These are phyloP conservation scores for Vigna mungo DNA, from an alignment of 306 rosid species.

Conservation along the genomic window DNA sequence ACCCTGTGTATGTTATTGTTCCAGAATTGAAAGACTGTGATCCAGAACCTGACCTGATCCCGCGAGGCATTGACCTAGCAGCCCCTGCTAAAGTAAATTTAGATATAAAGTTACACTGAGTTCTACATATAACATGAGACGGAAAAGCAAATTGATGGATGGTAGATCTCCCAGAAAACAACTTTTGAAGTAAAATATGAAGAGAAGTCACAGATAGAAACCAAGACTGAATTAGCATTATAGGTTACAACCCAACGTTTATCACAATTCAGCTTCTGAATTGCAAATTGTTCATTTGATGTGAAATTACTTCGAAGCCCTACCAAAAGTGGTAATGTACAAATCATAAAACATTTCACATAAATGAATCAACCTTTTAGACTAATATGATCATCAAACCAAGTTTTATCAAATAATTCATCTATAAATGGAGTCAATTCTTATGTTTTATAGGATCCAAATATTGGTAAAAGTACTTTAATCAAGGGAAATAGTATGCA, in stretches of 20 bases:
- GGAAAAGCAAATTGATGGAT: slow-evolving; percentile 1
- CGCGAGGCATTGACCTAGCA: slow-evolving; percentile 39
- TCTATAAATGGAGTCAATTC: slow-evolving; percentile 1
- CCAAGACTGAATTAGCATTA: slow-evolving; percentile 4
- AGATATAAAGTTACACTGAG: slow-evolving; percentile 28
- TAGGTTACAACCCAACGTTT: not conserved
- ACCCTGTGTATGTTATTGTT: slow-evolving; percentile 68
- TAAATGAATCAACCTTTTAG: slow-evolving; percentile 1
- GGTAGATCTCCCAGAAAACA: not conserved
- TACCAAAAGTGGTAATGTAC: not conserved
- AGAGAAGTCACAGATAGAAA: slow-evolving; percentile 14
- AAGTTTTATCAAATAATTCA: slow-evolving; percentile 10
- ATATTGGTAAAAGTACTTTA: not conserved
- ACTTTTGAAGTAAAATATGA: slow-evolving; percentile 7
- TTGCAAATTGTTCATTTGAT: slow-evolving; percentile 11
- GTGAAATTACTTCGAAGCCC: not conserved
- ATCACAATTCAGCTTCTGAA: not conserved
- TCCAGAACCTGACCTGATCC: slow-evolving; percentile 57
- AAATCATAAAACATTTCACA: slow-evolving; percentile 19
- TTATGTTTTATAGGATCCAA: slow-evolving; percentile 5
- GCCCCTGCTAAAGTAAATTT: slow-evolving; percentile 51
- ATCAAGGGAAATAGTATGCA: slow-evolving; percentile 16
- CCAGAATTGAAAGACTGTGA: slow-evolving; percentile 62
- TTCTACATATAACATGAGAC: slow-evolving; percentile 2
- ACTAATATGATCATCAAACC: slow-evolving; percentile 23